Evolutionary conservation across 169 alveolate species (phyloP), one percentile per base, ranked within the genome.

Genomic region (Babesia sp.): DNA sequence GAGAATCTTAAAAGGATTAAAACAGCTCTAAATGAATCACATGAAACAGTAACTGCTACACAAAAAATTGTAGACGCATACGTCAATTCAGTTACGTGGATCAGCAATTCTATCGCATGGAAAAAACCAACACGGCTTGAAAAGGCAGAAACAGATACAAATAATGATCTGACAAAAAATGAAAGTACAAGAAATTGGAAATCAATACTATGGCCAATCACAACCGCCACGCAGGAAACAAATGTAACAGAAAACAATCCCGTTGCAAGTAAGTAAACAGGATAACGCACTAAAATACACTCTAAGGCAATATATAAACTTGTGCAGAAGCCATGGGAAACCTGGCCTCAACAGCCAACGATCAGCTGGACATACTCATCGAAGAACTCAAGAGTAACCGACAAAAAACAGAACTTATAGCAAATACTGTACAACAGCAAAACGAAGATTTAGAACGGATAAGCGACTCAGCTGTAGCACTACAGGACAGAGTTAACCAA

Each of bases 1-100:
- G 86, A 77, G 3, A 71, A 67, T 24, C 20, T 77, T n/a, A 68
- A 55, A 24, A 80, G 86, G 57, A 77, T 77, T 7, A 77, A 77
- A 34, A 29, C 6, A 1, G 33, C 26, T 18, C 63, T 77, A 3
- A 77, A 68, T 39, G 73, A 77, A 26, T 77, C 74, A 46, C 86
- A 77, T 59, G 55, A 77, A 1, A 67, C 37, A 1, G 86, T 77
- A 1, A 44, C 82, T 1, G 42, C 59, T 29, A 77, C 81, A 28
- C 71, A 77, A 61, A 66, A 48, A 45, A 61, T 77, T 9, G 86
- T 77, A 6, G 86, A 77, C 46, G 36, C 57, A 3, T 77, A 67
- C 48, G 75, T 77, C 8, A 69, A 67, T 61, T 51, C 86, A 26
- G 34, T 77, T 34, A 50, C 74, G 51, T 77, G 86, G 86, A 68